A percentile compares a stretch with the other conserved stretches of the same genome.
Conservation (phyloP, 2,329 filamentous ascomycete species). For the Hypoxylon sp. region DNA sequence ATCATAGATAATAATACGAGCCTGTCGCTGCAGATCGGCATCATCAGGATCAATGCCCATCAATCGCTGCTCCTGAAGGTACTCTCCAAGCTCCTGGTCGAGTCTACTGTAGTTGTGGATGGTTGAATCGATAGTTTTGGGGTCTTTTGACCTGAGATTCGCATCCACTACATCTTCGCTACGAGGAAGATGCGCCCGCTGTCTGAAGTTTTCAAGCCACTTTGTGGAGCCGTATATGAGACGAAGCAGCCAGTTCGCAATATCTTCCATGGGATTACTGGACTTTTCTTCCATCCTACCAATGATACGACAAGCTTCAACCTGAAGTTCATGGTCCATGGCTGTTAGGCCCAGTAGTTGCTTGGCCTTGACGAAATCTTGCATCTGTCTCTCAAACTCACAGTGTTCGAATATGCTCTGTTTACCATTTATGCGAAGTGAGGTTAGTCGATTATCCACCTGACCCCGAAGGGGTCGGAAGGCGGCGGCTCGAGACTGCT, state of each 20-base stretch:
- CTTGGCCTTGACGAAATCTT: conserved; percentile 67
- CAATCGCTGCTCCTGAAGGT: conserved; percentile 62
- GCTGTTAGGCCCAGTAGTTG: conserved; percentile 70
- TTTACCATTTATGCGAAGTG: conserved; percentile 71
- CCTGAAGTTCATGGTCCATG: conserved; percentile 72
- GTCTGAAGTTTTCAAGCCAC: conserved; percentile 72
- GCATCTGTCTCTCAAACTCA: conserved; percentile 68
- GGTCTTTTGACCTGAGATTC: conserved; percentile 66
- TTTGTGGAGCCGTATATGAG: conserved; percentile 64
- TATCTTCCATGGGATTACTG: conserved; percentile 63
- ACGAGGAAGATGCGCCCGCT: conserved; percentile 70
- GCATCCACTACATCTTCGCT: conserved; percentile 68
- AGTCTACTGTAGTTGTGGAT: conserved; percentile 72
- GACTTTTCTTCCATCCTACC: conserved; percentile 69
- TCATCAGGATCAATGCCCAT: conserved; percentile 67
- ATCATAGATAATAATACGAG: conserved; percentile 74
- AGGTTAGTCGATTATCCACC: conserved; percentile 63
- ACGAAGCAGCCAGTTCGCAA: conserved; percentile 71
- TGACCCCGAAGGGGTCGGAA: conserved; percentile 64
- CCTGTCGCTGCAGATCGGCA: conserved; percentile 69
- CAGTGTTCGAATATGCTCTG: conserved; percentile 70
- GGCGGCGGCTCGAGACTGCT: conserved; percentile 61
- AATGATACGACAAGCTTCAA: conserved; percentile 71
- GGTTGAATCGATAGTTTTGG: conserved; percentile 70
- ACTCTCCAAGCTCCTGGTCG: conserved; percentile 70